Evolutionary conservation across 495 filamentous ascomycete species (phyloP).

Genomic region (Neurospora discreta): DNA sequence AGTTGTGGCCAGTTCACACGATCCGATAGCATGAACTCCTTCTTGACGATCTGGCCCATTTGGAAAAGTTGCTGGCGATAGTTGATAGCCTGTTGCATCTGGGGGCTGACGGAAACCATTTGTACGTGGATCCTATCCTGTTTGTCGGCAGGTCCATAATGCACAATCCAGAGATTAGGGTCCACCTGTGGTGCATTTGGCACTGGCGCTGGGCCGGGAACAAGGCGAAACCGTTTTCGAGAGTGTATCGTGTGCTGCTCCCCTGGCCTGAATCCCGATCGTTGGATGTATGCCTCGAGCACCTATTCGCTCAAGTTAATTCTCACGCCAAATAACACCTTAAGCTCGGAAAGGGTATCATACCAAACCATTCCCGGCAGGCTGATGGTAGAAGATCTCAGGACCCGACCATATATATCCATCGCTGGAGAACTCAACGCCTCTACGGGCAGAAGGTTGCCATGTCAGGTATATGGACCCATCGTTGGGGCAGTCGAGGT

Average conservation of each 20-base stretch:
- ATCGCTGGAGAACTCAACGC: constrained; percentile 69
- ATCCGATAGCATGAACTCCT: constrained; percentile 90
- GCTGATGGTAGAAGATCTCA: constrained; percentile 59
- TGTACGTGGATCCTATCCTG: constrained; percentile 56
- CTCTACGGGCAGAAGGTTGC: constrained; percentile 62
- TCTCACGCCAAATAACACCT: not conserved
- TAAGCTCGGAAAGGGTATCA: constrained; percentile 14
- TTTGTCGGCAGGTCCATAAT: constrained; percentile 68
- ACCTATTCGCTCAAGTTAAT: constrained; percentile 25
- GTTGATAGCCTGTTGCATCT: constrained; percentile 47
- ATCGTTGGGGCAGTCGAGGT: constrained; percentile 69
- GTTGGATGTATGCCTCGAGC: constrained; percentile 76
- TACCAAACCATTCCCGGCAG: constrained; percentile 66
- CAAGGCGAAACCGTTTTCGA: constrained; percentile 74
- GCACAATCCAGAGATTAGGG: constrained; percentile 83
- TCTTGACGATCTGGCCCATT: constrained; percentile 71
- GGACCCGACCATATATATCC: constrained; percentile 80
- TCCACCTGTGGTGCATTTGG: constrained; percentile 55
- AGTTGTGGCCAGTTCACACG: constrained; percentile 81
- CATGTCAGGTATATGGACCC: constrained; percentile 74
- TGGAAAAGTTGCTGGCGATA: constrained; percentile 59
- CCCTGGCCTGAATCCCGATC: constrained; percentile 60
- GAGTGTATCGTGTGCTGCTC: constrained; percentile 62
- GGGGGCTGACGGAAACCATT: constrained; percentile 46
- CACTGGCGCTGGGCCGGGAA: constrained; percentile 48